Evolutionary conservation across 2,329 filamentous ascomycete genomes (phyloP).

Genomic region (Phyllosticta citrichinensis): DNA sequence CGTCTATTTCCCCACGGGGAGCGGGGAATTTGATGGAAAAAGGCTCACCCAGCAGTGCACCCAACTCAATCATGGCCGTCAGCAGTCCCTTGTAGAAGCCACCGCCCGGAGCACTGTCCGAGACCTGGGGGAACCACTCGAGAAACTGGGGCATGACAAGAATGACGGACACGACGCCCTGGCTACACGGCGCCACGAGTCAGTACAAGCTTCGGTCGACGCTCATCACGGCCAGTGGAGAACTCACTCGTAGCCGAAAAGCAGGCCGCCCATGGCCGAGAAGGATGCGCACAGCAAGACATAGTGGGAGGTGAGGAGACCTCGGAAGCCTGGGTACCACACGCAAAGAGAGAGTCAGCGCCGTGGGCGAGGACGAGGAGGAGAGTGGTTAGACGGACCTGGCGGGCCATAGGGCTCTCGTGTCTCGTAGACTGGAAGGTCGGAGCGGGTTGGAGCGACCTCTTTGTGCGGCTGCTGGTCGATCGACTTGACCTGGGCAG

Average conservation of each 20-base stretch:
- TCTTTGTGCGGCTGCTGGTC: slow-evolving; percentile 9
- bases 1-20: slow-evolving; percentile 13
- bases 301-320: slow-evolving; percentile 40
- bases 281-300: slow-evolving; percentile 43
- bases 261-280: slow-evolving; percentile 39
- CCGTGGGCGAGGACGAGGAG: neutral
- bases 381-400: slow-evolving; percentile 11
- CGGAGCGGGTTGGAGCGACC: slow-evolving; percentile 10
- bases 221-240: neutral
- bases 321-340: slow-evolving; percentile 29
- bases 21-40: neutral
- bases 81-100: slow-evolving; percentile 37
- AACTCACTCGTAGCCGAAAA: slow-evolving; percentile 40
- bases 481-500: slow-evolving; percentile 1
- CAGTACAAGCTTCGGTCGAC: slow-evolving; percentile 20
- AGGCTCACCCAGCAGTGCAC: slow-evolving; percentile 32
- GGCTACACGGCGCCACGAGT: slow-evolving; percentile 13
- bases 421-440: slow-evolving; percentile 12
- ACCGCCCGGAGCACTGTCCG: slow-evolving; percentile 30
- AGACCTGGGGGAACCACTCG: slow-evolving; percentile 34
- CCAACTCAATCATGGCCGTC: slow-evolving; percentile 47
- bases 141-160: slow-evolving; percentile 45
- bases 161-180: slow-evolving; percentile 36
- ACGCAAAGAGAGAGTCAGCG: neutral
- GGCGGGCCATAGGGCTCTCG: slow-evolving; percentile 19